phyloP scores from a whole-genome alignment of 2,329 filamentous ascomycete species.

The Claviceps quebecensis region DNA sequence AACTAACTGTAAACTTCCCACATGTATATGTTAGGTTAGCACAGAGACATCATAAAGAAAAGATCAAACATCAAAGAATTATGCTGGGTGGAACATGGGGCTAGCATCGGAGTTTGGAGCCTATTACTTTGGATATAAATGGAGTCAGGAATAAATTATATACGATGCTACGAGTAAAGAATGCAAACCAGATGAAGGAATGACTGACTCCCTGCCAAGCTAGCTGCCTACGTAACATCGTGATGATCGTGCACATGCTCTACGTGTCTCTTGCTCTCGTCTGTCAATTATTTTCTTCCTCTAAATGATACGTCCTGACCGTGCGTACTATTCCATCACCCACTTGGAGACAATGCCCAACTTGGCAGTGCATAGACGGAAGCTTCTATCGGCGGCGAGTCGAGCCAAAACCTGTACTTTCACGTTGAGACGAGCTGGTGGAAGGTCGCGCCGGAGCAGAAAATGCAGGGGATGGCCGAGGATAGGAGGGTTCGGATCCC shows the following conservation, averaged over 20 bases:
- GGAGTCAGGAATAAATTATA: not conserved
- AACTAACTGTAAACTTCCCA: conserved; percentile 7
- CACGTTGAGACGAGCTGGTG: conserved; percentile 34
- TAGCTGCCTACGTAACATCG: not conserved
- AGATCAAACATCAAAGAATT: not conserved
- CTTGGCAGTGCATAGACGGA: not conserved
- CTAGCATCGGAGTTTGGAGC: conserved; percentile 8
- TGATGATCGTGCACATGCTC: not conserved
- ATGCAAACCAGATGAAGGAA: no score
- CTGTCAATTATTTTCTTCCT: not conserved
- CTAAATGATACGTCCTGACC: no score
- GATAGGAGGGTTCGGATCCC: conserved; percentile 8
- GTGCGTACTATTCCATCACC: no score
- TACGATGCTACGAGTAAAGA: not conserved
- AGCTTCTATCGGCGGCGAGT: conserved; percentile 40
- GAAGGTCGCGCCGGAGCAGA: conserved; percentile 16
- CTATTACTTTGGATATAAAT: conserved; percentile 5
- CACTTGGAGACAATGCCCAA: no score
- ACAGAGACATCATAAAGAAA: not conserved
- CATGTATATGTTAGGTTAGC: conserved; percentile 11
- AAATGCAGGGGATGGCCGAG: conserved; percentile 15
- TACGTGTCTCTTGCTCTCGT: not conserved
- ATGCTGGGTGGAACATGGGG: not conserved
- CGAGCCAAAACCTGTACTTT: conserved; percentile 61
- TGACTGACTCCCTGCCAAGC: not conserved